Evolutionary conservation across 495 filamentous ascomycete genomes (phyloP), one percentile per base, ranked within the genome.

Genomic region (Lophium mytilinum): DNA sequence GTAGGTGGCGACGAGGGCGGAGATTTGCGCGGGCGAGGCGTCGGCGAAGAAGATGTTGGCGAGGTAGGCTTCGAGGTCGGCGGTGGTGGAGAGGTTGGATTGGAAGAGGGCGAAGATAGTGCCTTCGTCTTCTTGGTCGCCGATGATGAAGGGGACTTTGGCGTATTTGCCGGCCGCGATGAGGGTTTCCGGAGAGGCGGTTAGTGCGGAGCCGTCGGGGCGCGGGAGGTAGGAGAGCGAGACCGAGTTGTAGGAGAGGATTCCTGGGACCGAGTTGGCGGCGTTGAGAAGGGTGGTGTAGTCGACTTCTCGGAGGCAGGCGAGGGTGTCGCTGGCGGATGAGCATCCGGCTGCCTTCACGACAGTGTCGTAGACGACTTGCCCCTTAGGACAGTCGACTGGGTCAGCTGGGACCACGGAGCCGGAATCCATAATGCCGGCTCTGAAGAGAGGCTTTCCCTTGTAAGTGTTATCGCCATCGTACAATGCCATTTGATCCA

Each of bases 341-440:
- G 72, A 62, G 67, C 87, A 91, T 14, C 83, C 85, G 33, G 80
- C 82, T 19, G 66, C 61, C 0, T 56, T 56, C 6, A 87, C 83
- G 4, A 89, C 86, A 0, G 67, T 66, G 60, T 89, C 75, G 60
- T 85, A 89, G 6, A 89, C 66, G 1, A 61, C 73, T 53, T 89
- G 84, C 9, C 75, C 79, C 68, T 86, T 85, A 52, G 69, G 66
- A 42, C 80, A 75, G 57, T 88, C 84, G 5, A 89, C 78, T 0
- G 76, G 73, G 30, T 85, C 77, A 0, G 86, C 79, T 2, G 86
- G 85, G 0, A 80, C 69, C 4, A 86, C 71, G 59, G 73, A 78
- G 9, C 87, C 87, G 1, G 83, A 87, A 68, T 88, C 75, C 85
- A 89, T 87, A 50, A 87, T 89, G 30, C 72, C 86, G 14, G 71